A percentile compares a stretch with the other conserved stretches of the same genome.
Conservation (phyloP, 192 early-diverging fungal genomes). For the Rhizophagus sp. region DNA sequence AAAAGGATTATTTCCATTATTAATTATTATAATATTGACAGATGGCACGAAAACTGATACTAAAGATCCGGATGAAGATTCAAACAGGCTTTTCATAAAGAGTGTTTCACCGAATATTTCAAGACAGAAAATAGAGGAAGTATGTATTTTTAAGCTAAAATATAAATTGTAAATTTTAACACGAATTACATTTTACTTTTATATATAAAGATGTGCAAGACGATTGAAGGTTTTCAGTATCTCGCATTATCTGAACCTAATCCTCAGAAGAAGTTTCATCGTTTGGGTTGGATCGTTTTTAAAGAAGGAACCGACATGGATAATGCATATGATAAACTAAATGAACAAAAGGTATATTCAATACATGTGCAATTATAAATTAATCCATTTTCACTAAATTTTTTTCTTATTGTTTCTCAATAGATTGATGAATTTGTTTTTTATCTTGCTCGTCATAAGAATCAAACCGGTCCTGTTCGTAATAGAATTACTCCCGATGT, state of each 20-base stretch:
- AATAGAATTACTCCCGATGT: conserved; percentile 72
- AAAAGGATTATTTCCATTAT: neutral
- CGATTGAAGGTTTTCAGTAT: conserved; percentile 80
- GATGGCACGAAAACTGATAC: conserved; percentile 25
- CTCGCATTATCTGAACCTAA: conserved; percentile 85
- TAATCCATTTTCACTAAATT: neutral
- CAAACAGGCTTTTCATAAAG: conserved; percentile 75
- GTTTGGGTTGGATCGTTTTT: conserved; percentile 93
- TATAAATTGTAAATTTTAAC: too few relatives aligned
- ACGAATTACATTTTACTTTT: neutral
- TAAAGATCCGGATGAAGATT: conserved; percentile 38
- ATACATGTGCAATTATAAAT: neutral
- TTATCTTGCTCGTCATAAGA: conserved; percentile 53
- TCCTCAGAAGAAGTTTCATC: conserved; percentile 78
- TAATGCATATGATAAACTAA: conserved; percentile 60
- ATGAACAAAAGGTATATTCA: conserved; percentile 48
- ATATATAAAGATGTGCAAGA: conserved; percentile 33
- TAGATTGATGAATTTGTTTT: conserved; percentile 62
- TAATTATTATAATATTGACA: neutral
- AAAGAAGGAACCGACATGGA: conserved; percentile 83
- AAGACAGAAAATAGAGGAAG: conserved; percentile 63
- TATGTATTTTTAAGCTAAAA: conserved; percentile 34
- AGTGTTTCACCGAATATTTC: conserved; percentile 72
- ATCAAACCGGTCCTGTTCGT: conserved; percentile 45
- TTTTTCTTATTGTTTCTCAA: neutral